phyloP scores from a whole-genome alignment of 2,329 filamentous ascomycete genomes.

The Magnaporthales sp. region DNA sequence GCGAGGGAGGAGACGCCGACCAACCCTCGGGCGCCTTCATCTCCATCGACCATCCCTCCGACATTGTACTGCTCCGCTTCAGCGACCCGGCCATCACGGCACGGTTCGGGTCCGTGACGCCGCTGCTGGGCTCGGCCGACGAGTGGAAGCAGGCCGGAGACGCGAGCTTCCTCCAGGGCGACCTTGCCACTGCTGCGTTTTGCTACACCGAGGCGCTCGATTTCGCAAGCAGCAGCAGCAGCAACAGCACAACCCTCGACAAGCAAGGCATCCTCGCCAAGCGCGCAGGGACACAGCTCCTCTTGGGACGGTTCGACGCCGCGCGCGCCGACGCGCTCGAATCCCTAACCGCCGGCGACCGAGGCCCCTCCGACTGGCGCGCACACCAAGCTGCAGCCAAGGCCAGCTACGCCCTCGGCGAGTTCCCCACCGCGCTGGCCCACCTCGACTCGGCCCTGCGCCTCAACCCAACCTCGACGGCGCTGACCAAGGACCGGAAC shows the following conservation, averaged over 20 bases:
- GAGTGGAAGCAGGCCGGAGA: constrained; percentile 11
- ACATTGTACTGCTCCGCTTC: constrained; percentile 20
- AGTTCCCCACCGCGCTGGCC: constrained; percentile 14
- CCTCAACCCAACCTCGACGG: constrained; percentile 9
- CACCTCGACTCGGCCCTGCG: constrained; percentile 17
- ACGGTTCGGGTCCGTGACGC: neutral
- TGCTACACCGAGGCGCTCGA: constrained; percentile 26
- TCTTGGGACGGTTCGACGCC: constrained; percentile 22
- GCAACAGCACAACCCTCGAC: constrained; percentile 10
- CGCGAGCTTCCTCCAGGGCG: constrained; percentile 19
- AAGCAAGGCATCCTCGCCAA: constrained; percentile 17
- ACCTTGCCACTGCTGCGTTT: constrained; percentile 22
- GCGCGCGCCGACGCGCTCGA: constrained; percentile 23
- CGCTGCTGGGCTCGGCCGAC: neutral
- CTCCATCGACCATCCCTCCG: constrained; percentile 25
- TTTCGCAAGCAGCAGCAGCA: constrained; percentile 4
- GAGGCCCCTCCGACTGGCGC: constrained; percentile 20
- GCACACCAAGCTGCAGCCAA: constrained; percentile 23
- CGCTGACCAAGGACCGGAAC: constrained; percentile 14
- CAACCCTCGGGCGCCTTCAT: constrained; percentile 15
- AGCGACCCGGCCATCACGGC: constrained; percentile 21
- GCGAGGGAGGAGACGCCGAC: neutral
- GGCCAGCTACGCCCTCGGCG: constrained; percentile 24
- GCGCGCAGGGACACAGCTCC: constrained; percentile 21
- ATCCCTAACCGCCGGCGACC: constrained; percentile 10